These are phyloP conservation scores for Anisodus acutangulus DNA, from an alignment of 257 asterid genomes.

Conservation along the genomic window DNA sequence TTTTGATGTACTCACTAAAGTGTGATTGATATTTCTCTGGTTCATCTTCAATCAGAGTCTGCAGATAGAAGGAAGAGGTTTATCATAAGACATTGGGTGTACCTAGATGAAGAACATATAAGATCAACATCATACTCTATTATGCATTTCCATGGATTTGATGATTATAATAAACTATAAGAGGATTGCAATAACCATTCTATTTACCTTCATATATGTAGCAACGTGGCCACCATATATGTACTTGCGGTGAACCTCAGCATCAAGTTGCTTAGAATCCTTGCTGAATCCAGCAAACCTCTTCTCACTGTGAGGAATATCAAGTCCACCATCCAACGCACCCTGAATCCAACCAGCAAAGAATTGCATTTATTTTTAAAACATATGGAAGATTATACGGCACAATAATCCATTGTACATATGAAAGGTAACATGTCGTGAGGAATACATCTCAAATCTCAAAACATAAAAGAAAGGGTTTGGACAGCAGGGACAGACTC, in stretches of 20 bases:
- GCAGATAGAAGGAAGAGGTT: neutral
- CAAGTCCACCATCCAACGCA: constrained; percentile 85
- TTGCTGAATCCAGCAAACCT: constrained; percentile 82
- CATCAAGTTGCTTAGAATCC: constrained; percentile 69
- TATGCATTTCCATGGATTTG: neutral
- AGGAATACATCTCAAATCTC: neutral
- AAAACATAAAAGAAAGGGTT: neutral
- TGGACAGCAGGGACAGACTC: neutral
- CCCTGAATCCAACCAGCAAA: constrained; percentile 50
- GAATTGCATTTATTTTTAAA: neutral
- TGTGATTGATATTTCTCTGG: constrained; percentile 78
- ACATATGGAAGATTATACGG: neutral
- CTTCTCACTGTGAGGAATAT: constrained; percentile 87
- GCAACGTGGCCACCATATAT: constrained; percentile 80
- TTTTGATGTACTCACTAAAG: constrained; percentile 60
- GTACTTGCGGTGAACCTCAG: constrained; percentile 84
- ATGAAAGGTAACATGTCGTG: neutral
- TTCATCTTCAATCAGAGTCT: constrained; percentile 74
- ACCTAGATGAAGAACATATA: neutral
- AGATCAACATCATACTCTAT: neutral
- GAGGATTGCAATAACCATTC: neutral
- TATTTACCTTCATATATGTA: constrained; percentile 76
- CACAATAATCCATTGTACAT: neutral
- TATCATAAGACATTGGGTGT: neutral
- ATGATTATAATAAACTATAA: neutral